These are phyloP conservation scores for Ulota crispa DNA, from an alignment of 225 moss, liverwort and hornwort genomes.

Conservation along the genomic window DNA sequence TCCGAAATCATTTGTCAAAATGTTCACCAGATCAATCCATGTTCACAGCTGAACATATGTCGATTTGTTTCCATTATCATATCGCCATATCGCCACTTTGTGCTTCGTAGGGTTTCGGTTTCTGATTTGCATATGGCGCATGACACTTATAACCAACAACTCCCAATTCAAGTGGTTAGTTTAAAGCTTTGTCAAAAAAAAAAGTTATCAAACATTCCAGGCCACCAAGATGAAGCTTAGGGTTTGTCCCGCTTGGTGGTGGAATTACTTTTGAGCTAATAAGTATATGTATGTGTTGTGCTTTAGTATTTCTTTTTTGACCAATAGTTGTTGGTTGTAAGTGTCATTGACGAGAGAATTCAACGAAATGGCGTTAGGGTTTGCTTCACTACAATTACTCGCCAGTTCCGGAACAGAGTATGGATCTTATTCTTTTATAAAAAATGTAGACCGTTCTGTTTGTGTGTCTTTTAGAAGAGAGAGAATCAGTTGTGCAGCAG, in stretches of 20 bases:
- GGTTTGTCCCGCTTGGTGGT: no score
- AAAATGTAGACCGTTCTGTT: background rate
- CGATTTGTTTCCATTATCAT: background rate
- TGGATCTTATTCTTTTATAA: background rate
- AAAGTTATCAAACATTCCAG: no score
- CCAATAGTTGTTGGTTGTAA: no score
- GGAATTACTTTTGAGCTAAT: no score
- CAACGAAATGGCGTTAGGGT: slow-evolving; percentile 8
- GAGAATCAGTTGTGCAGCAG: background rate
- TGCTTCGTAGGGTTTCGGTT: background rate
- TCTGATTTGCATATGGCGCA: background rate
- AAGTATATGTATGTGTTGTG: no score
- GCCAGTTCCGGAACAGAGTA: background rate
- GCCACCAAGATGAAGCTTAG: no score
- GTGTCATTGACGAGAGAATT: background rate
- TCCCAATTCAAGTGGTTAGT: no score
- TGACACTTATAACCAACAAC: no score
- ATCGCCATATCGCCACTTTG: background rate
- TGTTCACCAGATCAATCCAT: background rate
- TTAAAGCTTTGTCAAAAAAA: no score
- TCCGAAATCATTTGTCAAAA: background rate
- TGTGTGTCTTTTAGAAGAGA: background rate
- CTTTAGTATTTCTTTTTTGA: no score
- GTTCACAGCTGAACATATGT: no score
- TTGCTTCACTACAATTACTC: background rate